phyloP scores from a whole-genome alignment of 164 flowering plant species.

The Umbellularia californica region DNA sequence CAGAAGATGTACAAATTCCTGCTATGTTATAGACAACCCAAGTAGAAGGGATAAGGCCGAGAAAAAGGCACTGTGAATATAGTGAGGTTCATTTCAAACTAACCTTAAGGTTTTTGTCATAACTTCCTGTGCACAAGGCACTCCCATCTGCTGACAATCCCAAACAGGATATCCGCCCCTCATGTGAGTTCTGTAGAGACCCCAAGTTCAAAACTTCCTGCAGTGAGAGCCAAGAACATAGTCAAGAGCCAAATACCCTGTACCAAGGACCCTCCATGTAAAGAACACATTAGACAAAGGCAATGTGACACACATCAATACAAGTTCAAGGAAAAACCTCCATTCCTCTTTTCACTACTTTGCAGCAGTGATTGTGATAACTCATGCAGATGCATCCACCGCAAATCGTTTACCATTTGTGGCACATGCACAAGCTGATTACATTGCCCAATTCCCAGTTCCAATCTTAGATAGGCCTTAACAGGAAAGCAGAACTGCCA shows the following conservation, averaged over 20 bases:
- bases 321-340: too few species aligned
- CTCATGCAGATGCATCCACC: not conserved
- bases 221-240: not conserved
- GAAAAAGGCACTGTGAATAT: not conserved
- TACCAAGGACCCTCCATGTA: not conserved
- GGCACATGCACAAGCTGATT: not conserved
- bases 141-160: conserved; percentile 97
- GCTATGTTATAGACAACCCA: not conserved
- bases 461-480: not conserved
- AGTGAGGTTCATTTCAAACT: conserved; percentile 1
- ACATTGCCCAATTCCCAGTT: not conserved
- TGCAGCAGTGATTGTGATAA: not conserved
- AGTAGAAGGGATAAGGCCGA: not conserved
- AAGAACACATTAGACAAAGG: not conserved
- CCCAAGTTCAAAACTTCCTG: conserved; percentile 88
- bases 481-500: not conserved
- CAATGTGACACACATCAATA: not conserved
- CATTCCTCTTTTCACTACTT: not conserved
- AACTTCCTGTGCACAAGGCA: conserved; percentile 97
- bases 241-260: not conserved
- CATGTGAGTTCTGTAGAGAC: conserved; percentile 79
- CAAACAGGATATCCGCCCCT: conserved; percentile 69
- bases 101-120: conserved; percentile 88
- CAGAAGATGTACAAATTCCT: not conserved
- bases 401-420: not conserved